A percentile compares a stretch with the other conserved stretches of the same genome.
Conservation (phyloP, 495 filamentous ascomycete species). For the Schizothecium vesticola region DNA sequence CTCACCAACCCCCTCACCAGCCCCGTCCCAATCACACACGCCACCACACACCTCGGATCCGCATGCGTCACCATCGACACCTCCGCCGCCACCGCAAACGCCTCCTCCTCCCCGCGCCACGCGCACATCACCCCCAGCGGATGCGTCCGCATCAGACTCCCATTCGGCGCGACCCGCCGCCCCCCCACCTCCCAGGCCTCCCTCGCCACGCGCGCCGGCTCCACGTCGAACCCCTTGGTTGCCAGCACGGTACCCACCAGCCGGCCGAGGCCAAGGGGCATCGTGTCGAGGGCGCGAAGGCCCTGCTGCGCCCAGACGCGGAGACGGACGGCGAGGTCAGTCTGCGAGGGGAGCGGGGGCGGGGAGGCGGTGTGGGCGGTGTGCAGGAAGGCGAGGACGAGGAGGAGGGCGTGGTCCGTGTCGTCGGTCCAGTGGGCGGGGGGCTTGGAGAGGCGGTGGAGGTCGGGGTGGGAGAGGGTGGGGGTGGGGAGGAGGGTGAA, state of each 20-base stretch:
- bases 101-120: conserved; percentile 24
- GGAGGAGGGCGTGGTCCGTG: conserved; percentile 44
- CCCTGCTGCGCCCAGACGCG: conserved; percentile 38
- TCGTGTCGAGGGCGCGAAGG: conserved; percentile 34
- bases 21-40: conserved; percentile 37
- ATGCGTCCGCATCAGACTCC: conserved; percentile 45
- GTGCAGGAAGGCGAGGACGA: conserved; percentile 41
- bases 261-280: conserved; percentile 38
- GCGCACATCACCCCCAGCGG: conserved; percentile 39
- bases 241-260: conserved; percentile 33
- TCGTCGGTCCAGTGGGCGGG: conserved; percentile 47
- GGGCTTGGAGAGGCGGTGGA: conserved; percentile 33
- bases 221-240: conserved; percentile 22
- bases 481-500: conserved; percentile 28
- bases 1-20: conserved; percentile 38
- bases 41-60: conserved; percentile 43
- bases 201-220: conserved; percentile 28
- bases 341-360: conserved; percentile 13
- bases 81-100: conserved; percentile 26
- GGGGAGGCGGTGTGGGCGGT: conserved; percentile 12
- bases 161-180: conserved; percentile 39
- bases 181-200: conserved; percentile 32
- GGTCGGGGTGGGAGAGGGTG: conserved; percentile 32
- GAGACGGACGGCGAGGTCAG: conserved; percentile 37
- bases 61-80: conserved; percentile 38